Conservation (phyloP, 1,139 yeast species). For the Saccharomyces hybrid region DNA sequence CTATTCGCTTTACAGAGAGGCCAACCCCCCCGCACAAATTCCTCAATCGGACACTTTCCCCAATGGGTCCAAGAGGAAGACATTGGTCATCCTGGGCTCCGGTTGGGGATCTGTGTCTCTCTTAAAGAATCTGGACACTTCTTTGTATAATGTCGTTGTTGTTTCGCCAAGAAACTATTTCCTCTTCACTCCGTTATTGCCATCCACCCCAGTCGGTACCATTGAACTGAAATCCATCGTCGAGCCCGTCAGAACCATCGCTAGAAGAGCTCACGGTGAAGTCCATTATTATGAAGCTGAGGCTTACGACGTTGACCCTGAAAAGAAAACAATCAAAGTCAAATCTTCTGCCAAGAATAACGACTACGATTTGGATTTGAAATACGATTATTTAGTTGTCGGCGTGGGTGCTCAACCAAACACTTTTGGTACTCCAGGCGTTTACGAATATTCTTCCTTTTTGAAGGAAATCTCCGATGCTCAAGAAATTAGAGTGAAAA, state of each 20-base stretch:
- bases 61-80: slow-evolving; percentile 74
- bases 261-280: slow-evolving; percentile 66
- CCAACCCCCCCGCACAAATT: slow-evolving; percentile 51
- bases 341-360: slow-evolving; percentile 32
- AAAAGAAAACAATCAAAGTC: slow-evolving; percentile 52
- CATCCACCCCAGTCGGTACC: slow-evolving; percentile 91
- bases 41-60: slow-evolving; percentile 54
- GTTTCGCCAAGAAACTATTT: slow-evolving; percentile 93
- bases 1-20: slow-evolving; percentile 53
- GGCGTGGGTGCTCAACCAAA: slow-evolving; percentile 93
- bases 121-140: slow-evolving; percentile 76
- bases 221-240: slow-evolving; percentile 83
- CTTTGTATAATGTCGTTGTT: slow-evolving; percentile 78
- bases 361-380: slow-evolving; percentile 43
- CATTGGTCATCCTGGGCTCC: slow-evolving; percentile 80
- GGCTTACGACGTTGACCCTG: slow-evolving; percentile 75
- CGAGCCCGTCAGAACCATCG: slow-evolving; percentile 73
- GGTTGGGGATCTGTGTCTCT: slow-evolving; percentile 91
- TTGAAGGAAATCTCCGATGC: slow-evolving; percentile 84
- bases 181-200: slow-evolving; percentile 86
- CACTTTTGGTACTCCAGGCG: slow-evolving; percentile 91
- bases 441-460: slow-evolving; percentile 75
- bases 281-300: slow-evolving; percentile 87
- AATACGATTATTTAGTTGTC: slow-evolving; percentile 73
- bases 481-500: slow-evolving; percentile 61